Evolutionary conservation across 768 basidiomycete species (phyloP), one percentile per base, ranked within the genome.

Genomic region (Russula griseocarnosa): DNA sequence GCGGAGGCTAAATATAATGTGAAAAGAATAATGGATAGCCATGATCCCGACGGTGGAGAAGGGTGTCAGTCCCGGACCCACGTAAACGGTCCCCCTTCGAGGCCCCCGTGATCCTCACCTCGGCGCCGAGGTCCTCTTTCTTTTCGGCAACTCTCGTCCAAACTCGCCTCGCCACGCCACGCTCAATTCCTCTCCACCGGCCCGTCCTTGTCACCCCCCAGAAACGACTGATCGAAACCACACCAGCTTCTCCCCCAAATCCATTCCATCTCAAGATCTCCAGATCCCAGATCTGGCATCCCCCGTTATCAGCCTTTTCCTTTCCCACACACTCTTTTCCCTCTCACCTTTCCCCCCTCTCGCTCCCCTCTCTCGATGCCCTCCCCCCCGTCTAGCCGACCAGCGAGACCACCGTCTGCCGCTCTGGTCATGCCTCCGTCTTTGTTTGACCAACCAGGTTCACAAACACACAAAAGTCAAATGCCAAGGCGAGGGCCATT

Each of bases 71-170:
- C 55, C 66, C 66, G 66, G 64, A 40, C 64, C 59, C 24, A 40
- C 44, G 56, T 66, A 58, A 62, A 69, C 65, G 66, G 47, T 57
- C 64, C 64, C 63, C 55, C 60, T 65, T 60, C 55, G 61, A 55
- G 53, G 50, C 61, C 59, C 65, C 60, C 66, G 61, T 67, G 66
- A 67, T 67, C 58, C 65, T 66, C 66, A 65, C 77, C 76, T 78
- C 76, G 76, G 77, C 76, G 76, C 76, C 77, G 76, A 77, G 76
- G 77, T 69, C 51, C 64, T 68, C 60, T 71, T 61, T 69, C 63
- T 67, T 74, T 73, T 71, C 71, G 71, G 70, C 63, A 57, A 71
- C 70, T 68, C 70, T 69, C 65, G 58, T 70, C 75, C 75, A 58
- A 64, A 66, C 65, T 62, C 66, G 61, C 64, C 60, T 61, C 64